phyloP scores from a whole-genome alignment of 345 rosid genomes.

The Lumnitzera racemosa region DNA sequence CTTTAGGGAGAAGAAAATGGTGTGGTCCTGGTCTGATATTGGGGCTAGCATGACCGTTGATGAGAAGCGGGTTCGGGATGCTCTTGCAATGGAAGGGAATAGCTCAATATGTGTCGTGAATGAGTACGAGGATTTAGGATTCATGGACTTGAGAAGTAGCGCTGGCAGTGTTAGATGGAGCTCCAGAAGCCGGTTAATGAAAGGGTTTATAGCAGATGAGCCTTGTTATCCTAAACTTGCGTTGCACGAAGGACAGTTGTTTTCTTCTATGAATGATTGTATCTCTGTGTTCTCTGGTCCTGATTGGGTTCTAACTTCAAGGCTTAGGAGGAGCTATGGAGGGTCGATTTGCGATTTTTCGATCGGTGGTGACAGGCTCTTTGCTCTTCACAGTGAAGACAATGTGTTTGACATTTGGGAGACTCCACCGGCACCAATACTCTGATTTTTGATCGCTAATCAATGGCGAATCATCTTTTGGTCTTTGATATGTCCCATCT shows the following conservation, averaged over 20 bases:
- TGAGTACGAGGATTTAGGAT: constrained; percentile 90
- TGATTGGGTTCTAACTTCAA: constrained; percentile 78
- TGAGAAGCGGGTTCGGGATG: constrained; percentile 89
- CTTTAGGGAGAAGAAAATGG: constrained; percentile 78
- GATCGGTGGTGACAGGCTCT: constrained; percentile 82
- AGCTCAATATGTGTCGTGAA: constrained; percentile 84
- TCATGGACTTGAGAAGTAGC: constrained; percentile 68
- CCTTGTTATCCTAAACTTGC: constrained; percentile 91
- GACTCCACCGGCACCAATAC: constrained; percentile 61
- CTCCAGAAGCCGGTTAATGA: constrained; percentile 79
- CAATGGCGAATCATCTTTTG: too few species aligned
- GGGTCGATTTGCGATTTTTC: constrained; percentile 91
- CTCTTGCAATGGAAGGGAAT: constrained; percentile 83
- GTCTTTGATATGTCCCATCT: too few species aligned
- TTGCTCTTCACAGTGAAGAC: constrained; percentile 87
- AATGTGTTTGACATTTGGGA: constrained; percentile 97
- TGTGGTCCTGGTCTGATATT: constrained; percentile 92
- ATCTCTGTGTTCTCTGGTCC: constrained; percentile 86
- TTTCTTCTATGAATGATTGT: constrained; percentile 90
- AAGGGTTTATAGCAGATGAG: constrained; percentile 82
- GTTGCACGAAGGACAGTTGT: constrained; percentile 72
- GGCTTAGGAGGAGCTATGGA: constrained; percentile 65
- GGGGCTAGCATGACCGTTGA: constrained; percentile 51
- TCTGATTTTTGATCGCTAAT: constrained; percentile 26
- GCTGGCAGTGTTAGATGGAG: constrained; percentile 89